Evolutionary conservation across 2,329 filamentous ascomycete genomes (phyloP).

Genomic region (Phaeoacremonium minimum): DNA sequence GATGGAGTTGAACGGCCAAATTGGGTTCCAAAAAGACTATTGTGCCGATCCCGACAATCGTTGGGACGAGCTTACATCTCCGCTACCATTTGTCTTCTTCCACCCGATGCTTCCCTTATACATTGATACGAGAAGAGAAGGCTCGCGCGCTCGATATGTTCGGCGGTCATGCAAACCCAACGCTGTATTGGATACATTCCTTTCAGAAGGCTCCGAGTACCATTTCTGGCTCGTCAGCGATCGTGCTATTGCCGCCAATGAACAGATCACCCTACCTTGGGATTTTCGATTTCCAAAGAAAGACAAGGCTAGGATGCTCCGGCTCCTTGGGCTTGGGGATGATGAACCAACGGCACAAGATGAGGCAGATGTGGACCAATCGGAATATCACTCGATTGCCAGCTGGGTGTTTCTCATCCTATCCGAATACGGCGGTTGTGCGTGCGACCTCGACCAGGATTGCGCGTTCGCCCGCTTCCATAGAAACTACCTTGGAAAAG

Average conservation of each 20-base stretch:
- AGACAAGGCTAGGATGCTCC: constrained; percentile 47
- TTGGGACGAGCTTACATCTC: constrained; percentile 62
- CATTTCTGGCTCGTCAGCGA: constrained; percentile 92
- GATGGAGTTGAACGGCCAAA: constrained; percentile 72
- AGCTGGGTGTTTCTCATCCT: constrained; percentile 67
- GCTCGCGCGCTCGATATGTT: constrained; percentile 82
- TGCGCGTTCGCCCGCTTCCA: constrained; percentile 63
- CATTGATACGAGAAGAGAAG: constrained; percentile 86
- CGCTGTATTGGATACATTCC: constrained; percentile 78
- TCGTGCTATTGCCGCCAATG: constrained; percentile 62
- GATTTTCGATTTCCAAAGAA: constrained; percentile 61
- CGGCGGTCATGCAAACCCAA: constrained; percentile 90
- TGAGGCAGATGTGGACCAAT: constrained; percentile 52
- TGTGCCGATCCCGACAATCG: constrained; percentile 61
- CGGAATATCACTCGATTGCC: constrained; percentile 56
- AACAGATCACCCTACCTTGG: constrained; percentile 63
- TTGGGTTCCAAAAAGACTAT: constrained; percentile 71
- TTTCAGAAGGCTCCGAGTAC: constrained; percentile 74
- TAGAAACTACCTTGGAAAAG: constrained; percentile 47
- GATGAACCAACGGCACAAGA: constrained; percentile 45
- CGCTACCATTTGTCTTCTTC: constrained; percentile 77
- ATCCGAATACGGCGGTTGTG: constrained; percentile 76
- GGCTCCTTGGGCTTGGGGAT: constrained; percentile 58
- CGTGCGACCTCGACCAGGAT: constrained; percentile 61
- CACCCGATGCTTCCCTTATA: constrained; percentile 85